A percentile compares a stretch with the other conserved stretches of the same genome.
phyloP scores from a whole-genome alignment of 1,284 basidiomycete species.

The Flammula alnicola region DNA sequence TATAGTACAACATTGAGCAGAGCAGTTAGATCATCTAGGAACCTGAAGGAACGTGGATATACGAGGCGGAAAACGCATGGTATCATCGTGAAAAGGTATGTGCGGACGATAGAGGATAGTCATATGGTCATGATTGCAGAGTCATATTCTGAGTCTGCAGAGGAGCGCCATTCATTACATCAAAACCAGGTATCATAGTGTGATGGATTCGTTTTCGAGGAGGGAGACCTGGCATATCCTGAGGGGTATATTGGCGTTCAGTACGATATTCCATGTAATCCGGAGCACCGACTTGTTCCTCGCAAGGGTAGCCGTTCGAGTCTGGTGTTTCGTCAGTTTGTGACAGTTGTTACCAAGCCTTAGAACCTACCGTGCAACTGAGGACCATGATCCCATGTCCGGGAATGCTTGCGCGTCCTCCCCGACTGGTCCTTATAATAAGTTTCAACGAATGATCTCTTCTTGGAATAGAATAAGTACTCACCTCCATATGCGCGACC shows the following conservation, averaged over 20 bases:
- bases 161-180: slow-evolving; percentile 50
- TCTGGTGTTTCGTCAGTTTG: neutral
- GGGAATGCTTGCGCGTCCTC: slow-evolving; percentile 58
- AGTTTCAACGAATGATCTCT: slow-evolving; percentile 22
- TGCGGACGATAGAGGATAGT: slow-evolving; percentile 10
- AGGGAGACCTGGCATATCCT: slow-evolving; percentile 56
- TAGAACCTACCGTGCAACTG: slow-evolving; percentile 46
- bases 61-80: slow-evolving; percentile 12
- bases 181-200: slow-evolving; percentile 55
- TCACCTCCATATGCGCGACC: slow-evolving; percentile 56
- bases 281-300: slow-evolving; percentile 38
- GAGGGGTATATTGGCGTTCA: slow-evolving; percentile 28
- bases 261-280: slow-evolving; percentile 31
- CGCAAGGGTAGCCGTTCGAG: slow-evolving; percentile 44
- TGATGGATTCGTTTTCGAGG: slow-evolving; percentile 65
- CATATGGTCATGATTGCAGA: slow-evolving; percentile 41
- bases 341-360: neutral
- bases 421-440: slow-evolving; percentile 45
- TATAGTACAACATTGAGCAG: slow-evolving; percentile 17
- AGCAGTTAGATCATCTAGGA: slow-evolving; percentile 17
- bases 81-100: slow-evolving; percentile 20
- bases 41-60: slow-evolving; percentile 22
- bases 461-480: slow-evolving; percentile 19
- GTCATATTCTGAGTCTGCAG: slow-evolving; percentile 54
- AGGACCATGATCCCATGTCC: slow-evolving; percentile 58